Conservation (phyloP, 495 filamentous ascomycete species). For the Xylaria acuta region DNA sequence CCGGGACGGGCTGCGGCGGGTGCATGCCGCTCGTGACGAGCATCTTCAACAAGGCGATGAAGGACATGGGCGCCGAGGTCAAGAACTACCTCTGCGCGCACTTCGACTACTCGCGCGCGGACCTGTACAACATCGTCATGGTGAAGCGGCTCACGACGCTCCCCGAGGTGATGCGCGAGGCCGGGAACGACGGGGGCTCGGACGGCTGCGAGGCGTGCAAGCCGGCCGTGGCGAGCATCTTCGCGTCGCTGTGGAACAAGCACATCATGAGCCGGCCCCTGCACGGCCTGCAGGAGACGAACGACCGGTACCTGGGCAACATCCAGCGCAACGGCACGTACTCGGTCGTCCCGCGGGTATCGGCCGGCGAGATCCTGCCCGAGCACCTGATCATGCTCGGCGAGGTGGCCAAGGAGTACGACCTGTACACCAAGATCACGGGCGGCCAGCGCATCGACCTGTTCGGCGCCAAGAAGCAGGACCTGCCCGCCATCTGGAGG, state of each 20-base stretch:
- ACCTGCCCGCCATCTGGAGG: slow-evolving; percentile 89
- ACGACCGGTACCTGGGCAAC: slow-evolving; percentile 91
- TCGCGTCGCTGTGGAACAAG: slow-evolving; percentile 83
- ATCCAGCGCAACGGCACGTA: slow-evolving; percentile 96
- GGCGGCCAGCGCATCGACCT: slow-evolving; percentile 95
- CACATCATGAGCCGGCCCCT: slow-evolving; percentile 79
- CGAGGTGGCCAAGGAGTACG: slow-evolving; percentile 85
- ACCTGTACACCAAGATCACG: slow-evolving; percentile 93
- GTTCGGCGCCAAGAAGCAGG: slow-evolving; percentile 93
- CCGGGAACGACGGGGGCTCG: slow-evolving; percentile 74
- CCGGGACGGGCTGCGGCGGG: slow-evolving; percentile 91
- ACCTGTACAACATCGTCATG: slow-evolving; percentile 89
- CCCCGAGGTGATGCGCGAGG: slow-evolving; percentile 79
- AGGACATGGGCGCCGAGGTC: slow-evolving; percentile 87
- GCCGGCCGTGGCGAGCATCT: slow-evolving; percentile 83
- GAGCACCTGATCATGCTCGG: slow-evolving; percentile 91
- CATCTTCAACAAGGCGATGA: slow-evolving; percentile 94
- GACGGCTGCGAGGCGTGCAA: slow-evolving; percentile 95
- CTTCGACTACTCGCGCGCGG: slow-evolving; percentile 84
- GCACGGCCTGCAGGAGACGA: slow-evolving; percentile 91
- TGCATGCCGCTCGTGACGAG: slow-evolving; percentile 92
- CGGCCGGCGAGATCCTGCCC: slow-evolving; percentile 89
- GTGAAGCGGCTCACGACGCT: slow-evolving; percentile 82
- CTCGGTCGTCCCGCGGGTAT: slow-evolving; percentile 84
- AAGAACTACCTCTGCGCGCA: slow-evolving; percentile 89